phyloP scores from a whole-genome alignment of 306 rosid species.

The Casuarina equisetifolia region DNA sequence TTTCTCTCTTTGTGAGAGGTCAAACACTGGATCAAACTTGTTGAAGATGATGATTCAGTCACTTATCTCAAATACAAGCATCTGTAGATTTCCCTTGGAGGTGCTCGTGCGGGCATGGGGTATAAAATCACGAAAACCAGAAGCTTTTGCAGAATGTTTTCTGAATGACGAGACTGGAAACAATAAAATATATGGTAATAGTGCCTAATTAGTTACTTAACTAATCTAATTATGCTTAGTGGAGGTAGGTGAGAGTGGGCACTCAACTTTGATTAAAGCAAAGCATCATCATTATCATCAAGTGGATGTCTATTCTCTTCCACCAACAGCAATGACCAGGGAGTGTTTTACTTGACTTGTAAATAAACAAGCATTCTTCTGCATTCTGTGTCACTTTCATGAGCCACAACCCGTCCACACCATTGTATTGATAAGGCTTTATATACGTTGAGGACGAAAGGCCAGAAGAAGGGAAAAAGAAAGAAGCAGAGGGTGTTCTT shows the following conservation, averaged over 20 bases:
- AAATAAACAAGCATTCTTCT: no score
- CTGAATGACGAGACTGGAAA: not conserved
- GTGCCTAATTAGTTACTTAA: not conserved
- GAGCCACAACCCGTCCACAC: no score
- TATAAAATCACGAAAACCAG: no score
- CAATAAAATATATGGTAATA: not conserved
- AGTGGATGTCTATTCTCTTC: conserved; percentile 26
- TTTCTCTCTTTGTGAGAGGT: no score
- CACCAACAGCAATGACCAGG: conserved; percentile 1
- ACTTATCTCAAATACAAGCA: not conserved
- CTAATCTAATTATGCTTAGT: not conserved
- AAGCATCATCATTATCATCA: conserved; percentile 8
- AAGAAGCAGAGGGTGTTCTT: no score
- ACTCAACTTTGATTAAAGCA: conserved; percentile 13
- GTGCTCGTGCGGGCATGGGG: not conserved
- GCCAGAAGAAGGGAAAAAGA: no score
- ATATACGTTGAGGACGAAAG: no score
- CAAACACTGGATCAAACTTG: no score
- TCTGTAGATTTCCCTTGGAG: not conserved
- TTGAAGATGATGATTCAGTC: not conserved
- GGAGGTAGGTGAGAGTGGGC: conserved; percentile 19
- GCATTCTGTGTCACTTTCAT: no score
- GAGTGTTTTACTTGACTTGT: no score
- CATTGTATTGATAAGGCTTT: no score
- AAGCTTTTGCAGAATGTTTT: not conserved